These are phyloP conservation scores for Astragalus membranaceus DNA, from an alignment of 306 rosid genomes.

Conservation along the genomic window DNA sequence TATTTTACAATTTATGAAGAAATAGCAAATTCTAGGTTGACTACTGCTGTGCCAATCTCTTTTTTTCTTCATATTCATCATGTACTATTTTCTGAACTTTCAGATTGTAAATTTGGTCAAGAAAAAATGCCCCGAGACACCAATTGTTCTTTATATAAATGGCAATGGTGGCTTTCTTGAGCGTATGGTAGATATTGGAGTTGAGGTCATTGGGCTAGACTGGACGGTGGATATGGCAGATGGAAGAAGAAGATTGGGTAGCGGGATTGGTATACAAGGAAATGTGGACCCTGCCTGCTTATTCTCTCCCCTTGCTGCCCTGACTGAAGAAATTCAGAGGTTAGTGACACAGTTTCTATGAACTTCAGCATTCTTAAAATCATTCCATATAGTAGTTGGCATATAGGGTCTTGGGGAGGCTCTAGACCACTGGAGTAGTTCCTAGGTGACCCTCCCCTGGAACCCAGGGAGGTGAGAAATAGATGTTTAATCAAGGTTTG, in stretches of 20 bases:
- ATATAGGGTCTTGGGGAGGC: not conserved
- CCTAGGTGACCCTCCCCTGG: not conserved
- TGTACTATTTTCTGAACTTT: conserved; percentile 13
- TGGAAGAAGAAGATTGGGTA: conserved; percentile 79
- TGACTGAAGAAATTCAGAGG: conserved; percentile 91
- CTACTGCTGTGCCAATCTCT: not conserved
- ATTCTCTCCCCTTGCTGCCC: conserved; percentile 73
- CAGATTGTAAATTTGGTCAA: conserved; percentile 74
- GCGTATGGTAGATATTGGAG: conserved; percentile 84
- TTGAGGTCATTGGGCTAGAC: conserved; percentile 90
- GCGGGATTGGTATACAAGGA: conserved; percentile 78
- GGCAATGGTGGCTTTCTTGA: conserved; percentile 98
- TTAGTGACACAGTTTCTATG: conserved; percentile 28
- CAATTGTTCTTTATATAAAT: conserved; percentile 87
- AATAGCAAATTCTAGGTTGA: not conserved
- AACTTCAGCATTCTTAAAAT: not conserved
- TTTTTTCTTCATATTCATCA: conserved; percentile 4
- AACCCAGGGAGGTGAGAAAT: not conserved
- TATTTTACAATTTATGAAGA: not conserved
- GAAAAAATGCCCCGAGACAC: conserved; percentile 65
- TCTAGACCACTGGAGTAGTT: not conserved
- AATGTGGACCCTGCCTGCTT: conserved; percentile 93
- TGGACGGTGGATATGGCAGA: conserved; percentile 99
- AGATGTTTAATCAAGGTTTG: not conserved
- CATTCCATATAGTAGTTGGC: not conserved